Evolutionary conservation across 441 rosid species (phyloP).

Genomic region (Kokia cookei): DNA sequence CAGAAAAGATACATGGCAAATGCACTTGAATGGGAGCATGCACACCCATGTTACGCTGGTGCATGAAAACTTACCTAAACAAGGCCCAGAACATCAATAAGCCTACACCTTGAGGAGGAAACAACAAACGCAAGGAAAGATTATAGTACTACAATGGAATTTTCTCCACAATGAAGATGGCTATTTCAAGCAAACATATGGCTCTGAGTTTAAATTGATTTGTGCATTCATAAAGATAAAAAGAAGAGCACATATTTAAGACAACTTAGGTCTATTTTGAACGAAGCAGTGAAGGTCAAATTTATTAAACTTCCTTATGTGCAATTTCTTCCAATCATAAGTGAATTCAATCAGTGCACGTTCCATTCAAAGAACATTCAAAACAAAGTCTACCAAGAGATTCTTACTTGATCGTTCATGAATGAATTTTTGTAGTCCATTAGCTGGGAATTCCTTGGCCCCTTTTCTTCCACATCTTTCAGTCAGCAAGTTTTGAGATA

Average conservation of each 20-base stretch:
- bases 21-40: not conserved
- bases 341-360: not conserved
- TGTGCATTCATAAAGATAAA: not conserved
- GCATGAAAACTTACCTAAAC: not conserved
- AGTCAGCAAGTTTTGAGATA: slow-evolving; percentile 34
- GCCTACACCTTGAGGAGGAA: not conserved
- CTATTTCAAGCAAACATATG: not conserved
- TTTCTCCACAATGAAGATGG: not conserved
- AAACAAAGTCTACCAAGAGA: slow-evolving; percentile 11
- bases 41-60: not conserved
- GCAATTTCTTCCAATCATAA: not conserved
- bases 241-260: not conserved
- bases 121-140: not conserved
- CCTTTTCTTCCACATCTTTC: slow-evolving; percentile 33
- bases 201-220: not conserved
- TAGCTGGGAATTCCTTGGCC: slow-evolving; percentile 27
- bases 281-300: not conserved
- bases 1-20: not conserved
- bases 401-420: slow-evolving; percentile 47
- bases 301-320: not conserved
- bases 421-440: slow-evolving; percentile 27
- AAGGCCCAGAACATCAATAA: slow-evolving; percentile 5
- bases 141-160: not conserved
- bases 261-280: slow-evolving; percentile 1
- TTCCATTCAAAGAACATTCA: not conserved